Evolutionary conservation across 306 rosid genomes (phyloP).

Genomic region (Lathyrus sativus): DNA sequence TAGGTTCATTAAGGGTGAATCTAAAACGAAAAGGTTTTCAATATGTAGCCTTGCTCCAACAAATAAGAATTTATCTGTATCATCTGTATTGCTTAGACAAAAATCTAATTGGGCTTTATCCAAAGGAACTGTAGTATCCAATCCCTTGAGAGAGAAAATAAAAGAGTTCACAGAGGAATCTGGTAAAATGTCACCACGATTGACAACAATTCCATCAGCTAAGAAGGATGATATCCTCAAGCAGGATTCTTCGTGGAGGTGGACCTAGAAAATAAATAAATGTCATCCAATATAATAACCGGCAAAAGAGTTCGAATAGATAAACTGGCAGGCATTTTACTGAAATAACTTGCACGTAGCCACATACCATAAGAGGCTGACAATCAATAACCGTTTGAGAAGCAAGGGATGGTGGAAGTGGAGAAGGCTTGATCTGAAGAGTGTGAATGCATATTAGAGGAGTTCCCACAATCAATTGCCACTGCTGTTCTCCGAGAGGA

Average conservation of each 20-base stretch:
- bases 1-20: slow-evolving; percentile 67
- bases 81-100: slow-evolving; percentile 47
- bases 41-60: slow-evolving; percentile 87
- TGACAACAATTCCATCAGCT: slow-evolving; percentile 88
- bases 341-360: slow-evolving; percentile 47
- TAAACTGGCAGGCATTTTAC: neutral
- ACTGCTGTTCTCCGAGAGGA: slow-evolving; percentile 76
- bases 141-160: slow-evolving; percentile 64
- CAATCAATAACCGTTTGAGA: slow-evolving; percentile 86
- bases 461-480: slow-evolving; percentile 64
- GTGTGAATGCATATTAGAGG: slow-evolving; percentile 81
- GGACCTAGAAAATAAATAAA: slow-evolving; percentile 56
- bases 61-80: slow-evolving; percentile 53
- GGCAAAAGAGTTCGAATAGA: slow-evolving; percentile 16
- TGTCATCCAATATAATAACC: slow-evolving; percentile 11
- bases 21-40: slow-evolving; percentile 63
- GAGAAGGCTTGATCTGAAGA: slow-evolving; percentile 78
- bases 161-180: slow-evolving; percentile 78
- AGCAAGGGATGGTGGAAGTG: slow-evolving; percentile 84
- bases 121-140: slow-evolving; percentile 77
- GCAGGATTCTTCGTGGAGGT: slow-evolving; percentile 89
- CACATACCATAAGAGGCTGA: slow-evolving; percentile 81
- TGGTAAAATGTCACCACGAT: slow-evolving; percentile 73
- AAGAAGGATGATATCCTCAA: slow-evolving; percentile 86
- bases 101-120: slow-evolving; percentile 48